Base-by-base conservation (phyloP, 768 basidiomycete genomes). In the Psilocybe cyanescens region DNA sequence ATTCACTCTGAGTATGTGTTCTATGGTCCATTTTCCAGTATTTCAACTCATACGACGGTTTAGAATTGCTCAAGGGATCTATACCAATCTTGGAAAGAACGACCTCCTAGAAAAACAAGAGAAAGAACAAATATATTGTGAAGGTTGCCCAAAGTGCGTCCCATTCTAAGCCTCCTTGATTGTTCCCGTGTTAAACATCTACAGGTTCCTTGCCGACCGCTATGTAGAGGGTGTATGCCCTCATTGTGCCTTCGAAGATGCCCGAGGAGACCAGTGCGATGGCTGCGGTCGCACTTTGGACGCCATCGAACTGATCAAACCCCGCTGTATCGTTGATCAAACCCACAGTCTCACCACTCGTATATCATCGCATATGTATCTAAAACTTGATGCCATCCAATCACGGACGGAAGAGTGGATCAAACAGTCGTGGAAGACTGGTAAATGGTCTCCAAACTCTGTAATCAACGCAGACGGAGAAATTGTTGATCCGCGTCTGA, bases 191-290 rank as follows among this genome's bases (percentile, higher is more conserved):
- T 46, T 44, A 12, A 14, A 54, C 3, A 28, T 30, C 37, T 4
- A 2, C 61, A 94, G 93, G 67, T 99, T 97, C 78, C 77, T 99
- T 37, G 97, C 97, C 17, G 97, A 99, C 76, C 90, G 97, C 57
- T 99, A 91, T 75, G 96, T 99, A 0, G 97, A 99, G 75, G 97
- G 97, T n/a, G 94, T 86, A 35, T 99, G 97, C 72, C 97, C 97
- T 0, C 84, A 97, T 75, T 99, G 97, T 71, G 85, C 83, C 51
- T 95, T 88, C 65, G 90, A 95, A 61, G 97, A 98, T 68, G 97
- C 97, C 35, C 91, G 97, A 37, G 97, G 97, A 7, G 97, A 99
- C 74, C 97, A 99, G 78, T 99, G 97, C 74, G 97, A 99, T 74
- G 81, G 87, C 57, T 99, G 97, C 74, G 88, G 90, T 48, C 85